A percentile compares a stretch with the other conserved stretches of the same genome.
phyloP scores from a whole-genome alignment of 139 green algal species.

The Astrephomene gubernaculifera region DNA sequence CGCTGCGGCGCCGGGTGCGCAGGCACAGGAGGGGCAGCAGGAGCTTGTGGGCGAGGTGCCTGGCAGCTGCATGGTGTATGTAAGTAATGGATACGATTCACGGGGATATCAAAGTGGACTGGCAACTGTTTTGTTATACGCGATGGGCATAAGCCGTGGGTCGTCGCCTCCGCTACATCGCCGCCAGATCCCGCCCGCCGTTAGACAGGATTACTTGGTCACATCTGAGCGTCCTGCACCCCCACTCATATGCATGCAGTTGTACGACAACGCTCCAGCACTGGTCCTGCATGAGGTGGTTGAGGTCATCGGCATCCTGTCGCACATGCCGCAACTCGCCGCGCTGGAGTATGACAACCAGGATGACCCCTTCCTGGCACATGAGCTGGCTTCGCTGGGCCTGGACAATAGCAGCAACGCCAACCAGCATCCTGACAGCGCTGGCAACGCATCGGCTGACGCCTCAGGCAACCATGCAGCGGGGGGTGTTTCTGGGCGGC shows the following conservation, averaged over 20 bases:
- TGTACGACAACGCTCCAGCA: slow-evolving; percentile 61
- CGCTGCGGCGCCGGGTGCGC: neutral
- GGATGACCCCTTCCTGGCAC: slow-evolving; percentile 12
- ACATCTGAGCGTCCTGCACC: too few species aligned
- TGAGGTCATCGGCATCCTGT: slow-evolving; percentile 73
- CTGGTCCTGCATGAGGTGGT: slow-evolving; percentile 75
- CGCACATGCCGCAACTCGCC: slow-evolving; percentile 59
- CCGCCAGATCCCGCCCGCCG: too few species aligned
- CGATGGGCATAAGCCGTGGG: too few species aligned
- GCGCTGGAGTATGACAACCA: slow-evolving; percentile 44
- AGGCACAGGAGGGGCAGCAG: neutral
- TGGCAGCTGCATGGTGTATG: slow-evolving; percentile 70
- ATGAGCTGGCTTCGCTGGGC: slow-evolving; percentile 38
- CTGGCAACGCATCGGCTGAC: neutral
- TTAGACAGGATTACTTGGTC: too few species aligned
- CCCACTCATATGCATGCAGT: too few species aligned
- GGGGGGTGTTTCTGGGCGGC: neutral
- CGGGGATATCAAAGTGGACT: too few species aligned
- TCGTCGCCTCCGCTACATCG: too few species aligned
- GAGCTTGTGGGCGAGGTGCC: slow-evolving; percentile 27
- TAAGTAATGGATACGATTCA: too few species aligned
- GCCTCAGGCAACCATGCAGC: neutral
- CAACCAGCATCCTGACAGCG: too few species aligned
- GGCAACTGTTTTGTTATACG: too few species aligned
- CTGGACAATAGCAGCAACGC: neutral